A percentile compares a stretch with the other conserved stretches of the same genome.
Evolutionary conservation across 2,329 filamentous ascomycete genomes (phyloP).

Genomic region (Emergomyces pasteurianus): DNA sequence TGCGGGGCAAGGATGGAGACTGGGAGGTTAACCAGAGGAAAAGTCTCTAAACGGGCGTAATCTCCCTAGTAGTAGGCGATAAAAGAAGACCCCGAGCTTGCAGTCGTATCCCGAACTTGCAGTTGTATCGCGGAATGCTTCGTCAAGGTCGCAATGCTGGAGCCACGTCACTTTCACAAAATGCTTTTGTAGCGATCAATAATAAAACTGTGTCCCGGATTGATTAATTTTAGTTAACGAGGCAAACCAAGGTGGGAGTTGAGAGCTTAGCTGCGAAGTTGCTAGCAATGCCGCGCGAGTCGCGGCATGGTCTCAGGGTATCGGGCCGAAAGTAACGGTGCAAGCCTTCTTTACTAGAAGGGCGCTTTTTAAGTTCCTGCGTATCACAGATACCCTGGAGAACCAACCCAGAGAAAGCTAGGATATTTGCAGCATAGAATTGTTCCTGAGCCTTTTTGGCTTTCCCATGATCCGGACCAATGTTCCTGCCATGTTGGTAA

Average conservation of each 20-base stretch:
- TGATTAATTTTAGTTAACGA: not conserved
- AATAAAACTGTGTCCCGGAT: not conserved
- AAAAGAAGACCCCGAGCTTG: not conserved
- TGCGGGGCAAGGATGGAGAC: not conserved
- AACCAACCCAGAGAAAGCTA: not conserved
- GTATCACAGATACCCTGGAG: not conserved
- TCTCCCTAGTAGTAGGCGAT: not conserved
- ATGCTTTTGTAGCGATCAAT: not conserved
- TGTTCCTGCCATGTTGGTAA: not conserved
- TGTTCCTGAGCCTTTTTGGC: not conserved
- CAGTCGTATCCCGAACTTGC: not conserved
- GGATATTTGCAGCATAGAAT: not conserved
- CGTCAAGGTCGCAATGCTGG: not conserved
- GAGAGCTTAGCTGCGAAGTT: not conserved
- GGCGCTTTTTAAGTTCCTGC: not conserved
- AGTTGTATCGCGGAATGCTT: not conserved
- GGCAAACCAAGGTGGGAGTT: not conserved
- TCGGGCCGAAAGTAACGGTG: not conserved
- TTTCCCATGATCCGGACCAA: not conserved
- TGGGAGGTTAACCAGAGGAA: not conserved
- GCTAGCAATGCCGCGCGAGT: no score
- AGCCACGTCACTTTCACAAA: not conserved
- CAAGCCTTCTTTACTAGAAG: not conserved
- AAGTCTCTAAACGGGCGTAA: not conserved
- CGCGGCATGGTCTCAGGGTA: not conserved